A percentile compares a stretch with the other conserved stretches of the same genome.
Evolutionary conservation across 2,329 filamentous ascomycete species (phyloP).

Genomic region (Pestalotiopsis sp.): DNA sequence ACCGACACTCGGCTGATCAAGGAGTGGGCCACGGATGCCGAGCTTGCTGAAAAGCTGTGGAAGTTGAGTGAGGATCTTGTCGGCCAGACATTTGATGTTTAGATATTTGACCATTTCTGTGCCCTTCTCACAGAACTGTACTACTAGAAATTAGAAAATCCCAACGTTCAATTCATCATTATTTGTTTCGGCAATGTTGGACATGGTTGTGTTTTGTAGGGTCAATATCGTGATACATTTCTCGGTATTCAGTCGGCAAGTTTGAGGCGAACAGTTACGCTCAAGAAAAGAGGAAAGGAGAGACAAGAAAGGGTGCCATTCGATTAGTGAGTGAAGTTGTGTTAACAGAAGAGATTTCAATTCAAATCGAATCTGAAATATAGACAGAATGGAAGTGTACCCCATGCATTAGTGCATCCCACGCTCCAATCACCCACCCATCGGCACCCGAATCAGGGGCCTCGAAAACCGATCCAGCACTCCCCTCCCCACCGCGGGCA

Average conservation of each 20-base stretch:
- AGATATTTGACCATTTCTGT: neutral
- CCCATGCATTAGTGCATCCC: neutral
- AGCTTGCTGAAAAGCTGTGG: conserved; percentile 39
- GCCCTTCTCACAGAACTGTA: neutral
- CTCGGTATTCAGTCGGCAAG: no score
- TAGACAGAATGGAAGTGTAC: neutral
- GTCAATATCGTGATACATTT: no score
- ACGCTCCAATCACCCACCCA: neutral
- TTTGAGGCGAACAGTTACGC: no score
- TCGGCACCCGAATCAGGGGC: neutral
- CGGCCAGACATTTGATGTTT: conserved; percentile 34
- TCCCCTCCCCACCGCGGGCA: no score
- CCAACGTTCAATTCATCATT: no score
- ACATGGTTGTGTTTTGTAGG: no score
- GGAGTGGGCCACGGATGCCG: conserved; percentile 35
- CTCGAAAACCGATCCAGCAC: no score
- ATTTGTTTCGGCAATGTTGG: no score
- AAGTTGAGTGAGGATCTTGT: conserved; percentile 38
- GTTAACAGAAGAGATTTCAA: neutral
- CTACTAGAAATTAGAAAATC: neutral
- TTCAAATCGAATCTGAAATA: neutral
- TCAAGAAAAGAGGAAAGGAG: no score
- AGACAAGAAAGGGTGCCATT: no score
- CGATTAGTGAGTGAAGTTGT: no score
- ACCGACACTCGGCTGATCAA: conserved; percentile 27